phyloP scores from a whole-genome alignment of 163 green algal species.

The Volvox carteri region DNA sequence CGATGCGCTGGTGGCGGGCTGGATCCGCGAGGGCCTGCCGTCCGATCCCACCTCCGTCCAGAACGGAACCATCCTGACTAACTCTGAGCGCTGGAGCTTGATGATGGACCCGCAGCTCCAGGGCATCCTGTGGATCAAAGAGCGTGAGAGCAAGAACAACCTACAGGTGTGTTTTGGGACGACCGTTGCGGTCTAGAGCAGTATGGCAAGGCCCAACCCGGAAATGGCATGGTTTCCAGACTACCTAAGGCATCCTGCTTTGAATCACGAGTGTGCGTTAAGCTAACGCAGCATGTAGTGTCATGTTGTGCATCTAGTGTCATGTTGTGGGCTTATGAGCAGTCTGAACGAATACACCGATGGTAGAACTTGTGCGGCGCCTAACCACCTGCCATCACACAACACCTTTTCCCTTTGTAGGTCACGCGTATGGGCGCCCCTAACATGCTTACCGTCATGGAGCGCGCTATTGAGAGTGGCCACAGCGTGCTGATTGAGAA shows the following conservation, averaged over 20 bases:
- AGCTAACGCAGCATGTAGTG: too few species aligned
- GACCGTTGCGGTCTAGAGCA: not conserved
- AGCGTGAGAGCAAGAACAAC: slow-evolving; percentile 81
- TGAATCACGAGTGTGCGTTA: too few species aligned
- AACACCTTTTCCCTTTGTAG: slow-evolving; percentile 52
- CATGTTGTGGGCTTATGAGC: too few species aligned
- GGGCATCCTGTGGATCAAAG: slow-evolving; percentile 91
- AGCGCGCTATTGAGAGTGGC: slow-evolving; percentile 87
- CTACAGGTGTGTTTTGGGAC: slow-evolving; percentile 63
- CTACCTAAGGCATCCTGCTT: too few species aligned
- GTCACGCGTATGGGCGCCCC: slow-evolving; percentile 82
- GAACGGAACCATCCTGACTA: slow-evolving; percentile 92
- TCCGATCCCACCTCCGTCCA: slow-evolving; percentile 89
- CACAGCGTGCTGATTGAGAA: slow-evolving; percentile 91
- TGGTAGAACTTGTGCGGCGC: too few species aligned
- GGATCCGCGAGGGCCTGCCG: slow-evolving; percentile 88
- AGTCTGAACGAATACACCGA: too few species aligned
- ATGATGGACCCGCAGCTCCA: slow-evolving; percentile 95
- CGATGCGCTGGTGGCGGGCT: slow-evolving; percentile 85
- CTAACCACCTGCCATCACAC: too few species aligned
- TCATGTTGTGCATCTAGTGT: too few species aligned
- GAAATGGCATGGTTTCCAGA: too few species aligned
- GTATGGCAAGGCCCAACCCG: not conserved
- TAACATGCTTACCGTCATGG: slow-evolving; percentile 82
- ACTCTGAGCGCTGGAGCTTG: slow-evolving; percentile 90